Percentiles rank a stretch among this genome's conserved stretches.
phyloP scores from a whole-genome alignment of 1,139 yeast genomes.

The Candida pseudoviswanathii region DNA sequence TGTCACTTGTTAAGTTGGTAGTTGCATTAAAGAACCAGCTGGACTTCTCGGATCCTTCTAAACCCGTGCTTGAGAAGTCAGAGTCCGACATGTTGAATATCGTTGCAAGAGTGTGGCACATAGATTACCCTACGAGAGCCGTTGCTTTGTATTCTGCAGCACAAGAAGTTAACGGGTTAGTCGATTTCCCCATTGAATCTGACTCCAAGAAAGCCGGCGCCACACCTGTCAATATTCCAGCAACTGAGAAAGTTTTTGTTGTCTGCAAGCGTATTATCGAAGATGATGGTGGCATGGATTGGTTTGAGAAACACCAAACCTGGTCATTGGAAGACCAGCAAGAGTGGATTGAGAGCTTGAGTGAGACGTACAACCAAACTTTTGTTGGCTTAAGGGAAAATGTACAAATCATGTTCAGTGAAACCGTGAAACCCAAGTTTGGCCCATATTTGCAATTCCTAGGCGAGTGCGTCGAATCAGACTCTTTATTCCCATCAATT shows the following conservation, averaged over 20 bases:
- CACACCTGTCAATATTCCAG: conserved; percentile 31
- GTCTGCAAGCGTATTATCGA: conserved; percentile 32
- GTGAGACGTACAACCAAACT: conserved; percentile 49
- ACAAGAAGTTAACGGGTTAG: conserved; percentile 42
- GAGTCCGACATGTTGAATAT: conserved; percentile 43
- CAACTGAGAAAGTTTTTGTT: conserved; percentile 30
- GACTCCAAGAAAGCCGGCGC: conserved; percentile 19
- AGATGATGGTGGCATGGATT: conserved; percentile 38
- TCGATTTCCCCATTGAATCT: conserved; percentile 27
- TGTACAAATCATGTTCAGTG: conserved; percentile 49
- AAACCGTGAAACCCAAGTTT: conserved; percentile 58
- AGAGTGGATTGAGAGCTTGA: conserved; percentile 53
- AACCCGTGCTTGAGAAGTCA: conserved; percentile 39
- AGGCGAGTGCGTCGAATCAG: conserved; percentile 54
- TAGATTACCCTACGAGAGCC: conserved; percentile 55
- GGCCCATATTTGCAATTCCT: conserved; percentile 55
- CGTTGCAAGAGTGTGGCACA: conserved; percentile 63
- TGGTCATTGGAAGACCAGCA: conserved; percentile 58
- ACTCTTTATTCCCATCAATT: conserved; percentile 42
- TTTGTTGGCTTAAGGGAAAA: conserved; percentile 50
- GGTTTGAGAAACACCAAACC: conserved; percentile 29
- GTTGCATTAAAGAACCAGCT: conserved; percentile 21
- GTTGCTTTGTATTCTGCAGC: conserved; percentile 57
- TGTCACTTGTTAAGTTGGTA: conserved; percentile 9
- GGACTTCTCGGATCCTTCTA: conserved; percentile 14